phyloP scores from a whole-genome alignment of 495 filamentous ascomycete genomes.

The Entonaema liquescens region DNA sequence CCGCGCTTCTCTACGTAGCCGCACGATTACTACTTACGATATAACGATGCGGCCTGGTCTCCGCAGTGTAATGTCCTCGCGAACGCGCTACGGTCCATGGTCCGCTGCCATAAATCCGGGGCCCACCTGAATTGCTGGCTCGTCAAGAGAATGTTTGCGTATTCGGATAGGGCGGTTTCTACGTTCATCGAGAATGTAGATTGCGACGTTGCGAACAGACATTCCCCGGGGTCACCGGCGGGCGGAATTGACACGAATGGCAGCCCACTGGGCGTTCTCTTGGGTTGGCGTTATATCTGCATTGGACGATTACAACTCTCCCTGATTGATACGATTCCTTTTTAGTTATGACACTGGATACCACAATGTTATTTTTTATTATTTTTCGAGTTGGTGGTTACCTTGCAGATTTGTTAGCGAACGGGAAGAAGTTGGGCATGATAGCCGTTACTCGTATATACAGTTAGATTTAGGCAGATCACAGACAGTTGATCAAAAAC shows the following conservation, averaged over 20 bases:
- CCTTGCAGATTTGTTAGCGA: conserved; percentile 26
- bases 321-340: conserved; percentile 42
- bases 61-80: conserved; percentile 11
- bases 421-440: conserved; percentile 5
- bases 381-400: conserved; percentile 19
- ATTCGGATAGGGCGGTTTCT: conserved; percentile 13
- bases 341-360: conserved; percentile 45
- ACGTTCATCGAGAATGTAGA: conserved; percentile 18
- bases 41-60: conserved; percentile 21
- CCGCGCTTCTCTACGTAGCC: conserved; percentile 26
- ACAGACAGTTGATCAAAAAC: conserved; percentile 20
- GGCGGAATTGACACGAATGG: conserved; percentile 17
- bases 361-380: conserved; percentile 25
- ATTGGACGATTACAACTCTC: conserved; percentile 31
- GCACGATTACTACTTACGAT: conserved; percentile 31
- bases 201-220: conserved; percentile 21
- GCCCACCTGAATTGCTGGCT: conserved; percentile 22
- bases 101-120: conserved; percentile 14
- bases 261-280: conserved; percentile 27
- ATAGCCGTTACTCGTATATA: conserved; percentile 21
- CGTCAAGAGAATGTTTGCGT: conserved; percentile 18
- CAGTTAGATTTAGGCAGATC: conserved; percentile 20
- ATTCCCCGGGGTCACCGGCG: conserved; percentile 12
- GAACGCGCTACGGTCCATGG: conserved; percentile 18
- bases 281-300: conserved; percentile 35